Evolutionary conservation across 2,329 filamentous ascomycete species (phyloP), one percentile per base, ranked within the genome.

Genomic region (Exophiala dermatitidis): DNA sequence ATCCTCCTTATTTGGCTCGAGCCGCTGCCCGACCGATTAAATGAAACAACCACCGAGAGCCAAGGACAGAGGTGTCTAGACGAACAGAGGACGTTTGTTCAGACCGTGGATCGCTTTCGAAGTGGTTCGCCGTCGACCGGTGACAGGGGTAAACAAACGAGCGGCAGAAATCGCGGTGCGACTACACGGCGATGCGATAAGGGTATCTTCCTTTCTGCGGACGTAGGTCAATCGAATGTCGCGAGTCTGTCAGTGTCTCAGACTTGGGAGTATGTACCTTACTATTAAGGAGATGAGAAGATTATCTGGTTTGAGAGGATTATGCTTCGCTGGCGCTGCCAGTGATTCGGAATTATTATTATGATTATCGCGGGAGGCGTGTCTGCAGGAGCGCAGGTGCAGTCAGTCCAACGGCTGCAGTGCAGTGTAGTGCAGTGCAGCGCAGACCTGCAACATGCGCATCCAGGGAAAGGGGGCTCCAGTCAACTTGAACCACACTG

Each of bases 1-100:
- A 97, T 97, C 64, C 71, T 85, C 65, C 33, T 5, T 4, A 19
- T 12, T 9, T 44, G 32, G 34, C 50, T 43, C 47, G 50, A 34
- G 19, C 10, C 32, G 40, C 47, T 41, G 48, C 46, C 49, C 30
- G 38, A 10, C 19, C 19, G n/a, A 30, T 36, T 40, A 19, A 28
- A 30, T 9, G 32, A 28, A 12, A 43, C 40, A 30, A 43, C 6
- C 7, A 10, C 37, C 6, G 30, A 4, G 19, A 19, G 19, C 19
- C 19, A 19, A 19, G 19, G 19, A 19, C 19, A 19, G 19, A 19
- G 19, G 19, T 19, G 19, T 19, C 19, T 19, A 19, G 19, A 19
- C 19, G 19, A 19, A 19, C 19, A 19, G 19, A 19, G 19, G 19
- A 19, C 19, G 19, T 19, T 19, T 19, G 19, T 19, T 19, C 19